These are phyloP conservation scores for Casuarina cunninghamiana DNA, from an alignment of 306 rosid genomes.

Conservation along the genomic window DNA sequence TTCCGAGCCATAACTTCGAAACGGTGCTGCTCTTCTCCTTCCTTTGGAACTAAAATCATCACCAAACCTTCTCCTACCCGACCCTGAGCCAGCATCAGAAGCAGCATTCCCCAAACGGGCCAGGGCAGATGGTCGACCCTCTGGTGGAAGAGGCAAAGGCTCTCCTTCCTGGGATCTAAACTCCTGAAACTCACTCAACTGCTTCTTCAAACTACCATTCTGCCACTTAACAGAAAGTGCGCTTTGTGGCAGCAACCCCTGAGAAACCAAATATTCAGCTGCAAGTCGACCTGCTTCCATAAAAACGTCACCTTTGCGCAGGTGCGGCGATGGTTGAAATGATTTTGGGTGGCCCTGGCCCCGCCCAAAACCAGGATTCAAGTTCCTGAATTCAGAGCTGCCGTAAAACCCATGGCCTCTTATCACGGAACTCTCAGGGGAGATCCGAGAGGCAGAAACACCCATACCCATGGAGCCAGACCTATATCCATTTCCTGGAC, in stretches of 20 bases:
- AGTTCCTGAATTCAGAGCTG: constrained; percentile 34
- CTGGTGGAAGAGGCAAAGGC: constrained; percentile 27
- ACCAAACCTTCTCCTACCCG: constrained; percentile 58
- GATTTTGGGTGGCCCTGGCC: constrained; percentile 45
- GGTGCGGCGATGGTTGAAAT: constrained; percentile 37
- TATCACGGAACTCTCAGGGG: constrained; percentile 40
- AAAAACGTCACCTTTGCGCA: constrained; percentile 57
- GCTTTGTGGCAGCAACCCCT: constrained; percentile 71
- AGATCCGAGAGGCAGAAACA: constrained; percentile 40
- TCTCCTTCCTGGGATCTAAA: constrained; percentile 32
- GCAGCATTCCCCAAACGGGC: constrained; percentile 56
- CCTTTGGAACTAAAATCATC: constrained; percentile 61
- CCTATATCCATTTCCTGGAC: constrained; percentile 66
- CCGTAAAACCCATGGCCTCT: constrained; percentile 37
- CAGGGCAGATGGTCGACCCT: constrained; percentile 64
- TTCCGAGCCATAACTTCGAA: constrained; percentile 55
- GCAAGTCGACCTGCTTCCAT: constrained; percentile 94
- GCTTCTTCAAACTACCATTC: constrained; percentile 48
- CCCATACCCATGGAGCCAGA: constrained; percentile 46
- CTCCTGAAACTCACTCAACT: constrained; percentile 41
- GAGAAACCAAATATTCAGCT: constrained; percentile 82
- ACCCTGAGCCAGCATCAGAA: constrained; percentile 29
- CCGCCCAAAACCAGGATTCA: constrained; percentile 47
- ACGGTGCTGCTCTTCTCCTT: constrained; percentile 52
- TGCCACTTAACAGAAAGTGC: constrained; percentile 57